Evolutionary conservation across 495 filamentous ascomycete species (phyloP), one percentile per base, ranked within the genome.

Genomic region (Xeromyces bisporus): DNA sequence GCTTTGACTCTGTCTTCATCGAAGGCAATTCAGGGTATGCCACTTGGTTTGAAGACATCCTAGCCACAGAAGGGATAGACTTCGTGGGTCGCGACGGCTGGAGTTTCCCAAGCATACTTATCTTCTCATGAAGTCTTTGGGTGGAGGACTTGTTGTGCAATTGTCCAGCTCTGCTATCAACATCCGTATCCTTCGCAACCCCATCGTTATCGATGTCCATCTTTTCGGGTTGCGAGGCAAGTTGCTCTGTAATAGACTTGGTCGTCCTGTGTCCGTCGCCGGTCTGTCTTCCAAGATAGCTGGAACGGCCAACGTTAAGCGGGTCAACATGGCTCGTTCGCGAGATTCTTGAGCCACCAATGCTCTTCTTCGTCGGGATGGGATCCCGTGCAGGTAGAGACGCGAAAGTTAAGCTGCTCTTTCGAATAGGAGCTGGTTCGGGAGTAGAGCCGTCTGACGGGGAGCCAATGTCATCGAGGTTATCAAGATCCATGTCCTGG

Each of bases 371-470:
- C 8, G 55, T 71, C 12, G 71, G 71, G 24, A 93, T 59, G 16
- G 86, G 89, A 46, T 94, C 87, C 23, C 89, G 73, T 6, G 86
- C 81, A 30, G 89, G 89, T 2, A 97, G 61, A 2, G 89, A 80
- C 8, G 91, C 79, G 53, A 97, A 94, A 30, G 74, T 86, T 30
- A 96, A 64, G 42, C 87, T 94, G 51, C 84, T 93, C 60, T 93
- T 93, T 20, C 87, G 77, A 30, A 91, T 56, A 3, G 68, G 53
- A n/a, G 62, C 66, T 29, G 67, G 57, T 24, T 66, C 73, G 1
- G 74, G 73, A 29, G 65, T 73, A 3, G 73, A 76, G 6, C 52
- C 60, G 35, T 75, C 69, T 7, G 75, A 78, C 11, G 71, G 62
- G 18, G 73, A 72, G 23, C 59, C 66, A 14, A 61, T 62, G 21